Conservation (phyloP, 805 yeast species). For the Candida michaelii region DNA sequence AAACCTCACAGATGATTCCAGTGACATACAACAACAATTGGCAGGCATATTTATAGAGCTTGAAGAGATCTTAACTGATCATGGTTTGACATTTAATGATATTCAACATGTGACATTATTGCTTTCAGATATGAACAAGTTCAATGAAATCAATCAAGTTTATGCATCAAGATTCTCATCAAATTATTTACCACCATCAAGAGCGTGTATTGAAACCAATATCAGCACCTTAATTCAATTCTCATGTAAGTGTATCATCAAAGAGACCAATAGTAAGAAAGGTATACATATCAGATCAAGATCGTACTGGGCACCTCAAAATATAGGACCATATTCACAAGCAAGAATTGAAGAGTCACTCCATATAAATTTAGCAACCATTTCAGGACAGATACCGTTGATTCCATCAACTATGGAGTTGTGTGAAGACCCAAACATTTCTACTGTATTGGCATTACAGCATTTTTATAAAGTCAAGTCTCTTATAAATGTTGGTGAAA, state of each 20-base stretch:
- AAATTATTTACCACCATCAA: conserved; percentile 76
- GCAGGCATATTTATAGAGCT: conserved; percentile 50
- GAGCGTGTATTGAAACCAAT: conserved; percentile 75
- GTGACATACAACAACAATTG: conserved; percentile 41
- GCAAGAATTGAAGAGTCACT: conserved; percentile 49
- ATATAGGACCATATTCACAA: conserved; percentile 97
- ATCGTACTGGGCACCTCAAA: conserved; percentile 98
- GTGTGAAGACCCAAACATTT: conserved; percentile 26
- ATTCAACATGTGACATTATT: conserved; percentile 62
- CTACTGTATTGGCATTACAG: conserved; percentile 56
- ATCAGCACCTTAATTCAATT: conserved; percentile 50
- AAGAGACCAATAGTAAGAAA: conserved; percentile 36
- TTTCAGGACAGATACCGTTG: conserved; percentile 92
- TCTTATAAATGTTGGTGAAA: conserved; percentile 47
- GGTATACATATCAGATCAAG: conserved; percentile 92
- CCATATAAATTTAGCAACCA: conserved; percentile 48
- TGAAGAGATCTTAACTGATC: conserved; percentile 25
- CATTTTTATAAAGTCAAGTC: conserved; percentile 66
- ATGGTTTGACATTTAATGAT: conserved; percentile 39
- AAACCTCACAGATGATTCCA: conserved; percentile 24
- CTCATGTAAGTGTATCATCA: conserved; percentile 53
- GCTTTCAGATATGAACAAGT: conserved; percentile 63
- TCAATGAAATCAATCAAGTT: conserved; percentile 57
- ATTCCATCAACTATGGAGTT: conserved; percentile 70
- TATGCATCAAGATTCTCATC: conserved; percentile 57